Base-by-base conservation (phyloP, 1,284 basidiomycete genomes). In the Ustilago loliicola region DNA sequence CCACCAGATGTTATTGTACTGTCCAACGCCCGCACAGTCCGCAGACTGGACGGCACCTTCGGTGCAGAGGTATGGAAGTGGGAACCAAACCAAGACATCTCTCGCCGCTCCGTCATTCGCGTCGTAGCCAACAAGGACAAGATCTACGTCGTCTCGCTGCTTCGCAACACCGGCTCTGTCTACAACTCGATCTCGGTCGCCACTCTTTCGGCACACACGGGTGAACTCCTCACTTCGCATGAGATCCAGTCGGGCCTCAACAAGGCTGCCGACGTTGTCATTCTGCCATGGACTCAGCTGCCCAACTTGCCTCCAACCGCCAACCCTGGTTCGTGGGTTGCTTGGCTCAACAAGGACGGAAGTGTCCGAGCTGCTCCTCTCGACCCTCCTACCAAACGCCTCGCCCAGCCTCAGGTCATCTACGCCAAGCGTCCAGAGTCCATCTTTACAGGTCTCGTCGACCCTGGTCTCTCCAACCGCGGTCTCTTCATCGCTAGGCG, bases 301-400 rank as follows among this genome's bases (percentile, higher is more conserved):
- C 56, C 72, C 29, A 77, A 81, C 66, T 27, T 78, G 40, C 68
- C 77, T 15, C 67, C 68, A 7, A 69, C 68, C 7, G 66, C 68
- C 47, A 67, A 58, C 29, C 74, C 79, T 23, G 78, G 78, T 7
- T 75, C 83, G n/a, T 82, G 83, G 67, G 62, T 85, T 19, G 82
- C 80, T 27, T 85, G 80, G 77, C 65, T 83, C 32, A 77, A 80
- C 57, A 76, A 58, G 45, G 82, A 84, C 48, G 81, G 83, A 30
- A 66, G 72, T 19, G 71, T 83, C 36, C 72, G 77, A 11, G 71
- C 72, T 15, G 68, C 77, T 29, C 77, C 79, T 15, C 56, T 83
- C 47, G 80, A 80, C n/a, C 64, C 70, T 17, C 53, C 66, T 29
- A 70, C 19, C 65, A 73, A 71, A 38, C 71, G 69, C 38, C 56